Evolutionary conservation across 1,284 basidiomycete species (phyloP).

Genomic region (Heterobasidion irregulare): DNA sequence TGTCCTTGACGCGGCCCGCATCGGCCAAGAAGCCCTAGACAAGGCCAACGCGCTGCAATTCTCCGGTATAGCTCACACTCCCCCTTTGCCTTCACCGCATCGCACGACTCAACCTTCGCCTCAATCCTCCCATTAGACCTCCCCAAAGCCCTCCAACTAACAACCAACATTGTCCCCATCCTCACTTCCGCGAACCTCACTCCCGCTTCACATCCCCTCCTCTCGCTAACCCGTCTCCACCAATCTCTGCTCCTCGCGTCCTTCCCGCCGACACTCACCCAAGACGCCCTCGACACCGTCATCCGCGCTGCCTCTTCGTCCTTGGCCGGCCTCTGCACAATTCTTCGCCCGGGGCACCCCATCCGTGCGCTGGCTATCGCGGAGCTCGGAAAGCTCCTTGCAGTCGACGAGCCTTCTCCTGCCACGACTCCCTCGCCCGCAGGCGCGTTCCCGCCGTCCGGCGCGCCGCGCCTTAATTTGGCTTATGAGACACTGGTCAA

Average conservation of each 20-base stretch:
- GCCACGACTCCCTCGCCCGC: slow-evolving; percentile 5
- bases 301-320: slow-evolving; percentile 51
- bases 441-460: slow-evolving; percentile 51
- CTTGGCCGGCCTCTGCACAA: slow-evolving; percentile 42
- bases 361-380: slow-evolving; percentile 68
- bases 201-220: slow-evolving; percentile 66
- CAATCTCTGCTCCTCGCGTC: slow-evolving; percentile 54
- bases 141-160: slow-evolving; percentile 47
- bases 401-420: slow-evolving; percentile 60
- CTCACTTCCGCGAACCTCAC: slow-evolving; percentile 45
- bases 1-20: slow-evolving; percentile 49
- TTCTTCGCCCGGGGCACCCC: slow-evolving; percentile 70
- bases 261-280: slow-evolving; percentile 29
- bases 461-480: slow-evolving; percentile 49
- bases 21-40: slow-evolving; percentile 62
- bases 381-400: slow-evolving; percentile 76
- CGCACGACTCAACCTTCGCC: background rate
- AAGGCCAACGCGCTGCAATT: slow-evolving; percentile 58
- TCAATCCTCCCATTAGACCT: slow-evolving; percentile 32
- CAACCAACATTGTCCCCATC: slow-evolving; percentile 57
- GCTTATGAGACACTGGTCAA: slow-evolving; percentile 55
- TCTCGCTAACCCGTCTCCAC: slow-evolving; percentile 65
- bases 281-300: slow-evolving; percentile 53
- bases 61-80: slow-evolving; percentile 32
- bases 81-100: background rate